These are phyloP conservation scores for Ilyonectria destructans DNA, from an alignment of 2,329 filamentous ascomycete genomes.

Conservation along the genomic window DNA sequence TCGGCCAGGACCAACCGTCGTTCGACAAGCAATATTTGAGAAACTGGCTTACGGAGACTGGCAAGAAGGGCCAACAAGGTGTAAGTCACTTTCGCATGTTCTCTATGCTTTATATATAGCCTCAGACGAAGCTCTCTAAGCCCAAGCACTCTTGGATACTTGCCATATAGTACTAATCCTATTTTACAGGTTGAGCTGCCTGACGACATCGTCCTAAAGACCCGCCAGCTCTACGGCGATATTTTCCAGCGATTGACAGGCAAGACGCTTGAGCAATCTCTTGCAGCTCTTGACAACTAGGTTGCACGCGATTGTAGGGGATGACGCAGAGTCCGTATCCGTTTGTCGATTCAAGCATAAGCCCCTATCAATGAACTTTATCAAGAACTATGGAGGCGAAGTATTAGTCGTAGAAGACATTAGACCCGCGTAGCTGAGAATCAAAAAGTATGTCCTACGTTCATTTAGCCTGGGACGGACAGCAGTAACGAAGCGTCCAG, in stretches of 20 bases:
- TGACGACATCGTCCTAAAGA: conserved; percentile 79
- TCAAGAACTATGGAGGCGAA: neutral
- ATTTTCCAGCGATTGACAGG: conserved; percentile 23
- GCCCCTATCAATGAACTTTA: neutral
- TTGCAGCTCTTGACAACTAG: neutral
- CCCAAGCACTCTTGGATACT: neutral
- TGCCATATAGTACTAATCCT: neutral
- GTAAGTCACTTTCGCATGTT: conserved; percentile 20
- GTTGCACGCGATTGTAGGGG: neutral
- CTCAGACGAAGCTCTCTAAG: neutral
- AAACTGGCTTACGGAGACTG: conserved; percentile 83
- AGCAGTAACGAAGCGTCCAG: too few relatives aligned
- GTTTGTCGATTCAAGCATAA: neutral
- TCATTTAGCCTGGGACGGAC: too few relatives aligned
- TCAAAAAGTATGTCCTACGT: neutral
- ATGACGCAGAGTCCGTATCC: neutral
- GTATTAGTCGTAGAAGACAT: neutral
- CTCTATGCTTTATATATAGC: neutral
- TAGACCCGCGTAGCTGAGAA: neutral
- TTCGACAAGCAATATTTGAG: conserved; percentile 91
- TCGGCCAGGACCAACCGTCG: conserved; percentile 83
- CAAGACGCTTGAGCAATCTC: conserved; percentile 11
- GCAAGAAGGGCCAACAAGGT: conserved; percentile 63
- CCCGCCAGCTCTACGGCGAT: conserved; percentile 57
- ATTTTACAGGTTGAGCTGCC: conserved; percentile 69